A percentile compares a stretch with the other conserved stretches of the same genome.
Conservation (phyloP, 176 grass and related monocot genomes). For the Rhynchospora pubera region DNA sequence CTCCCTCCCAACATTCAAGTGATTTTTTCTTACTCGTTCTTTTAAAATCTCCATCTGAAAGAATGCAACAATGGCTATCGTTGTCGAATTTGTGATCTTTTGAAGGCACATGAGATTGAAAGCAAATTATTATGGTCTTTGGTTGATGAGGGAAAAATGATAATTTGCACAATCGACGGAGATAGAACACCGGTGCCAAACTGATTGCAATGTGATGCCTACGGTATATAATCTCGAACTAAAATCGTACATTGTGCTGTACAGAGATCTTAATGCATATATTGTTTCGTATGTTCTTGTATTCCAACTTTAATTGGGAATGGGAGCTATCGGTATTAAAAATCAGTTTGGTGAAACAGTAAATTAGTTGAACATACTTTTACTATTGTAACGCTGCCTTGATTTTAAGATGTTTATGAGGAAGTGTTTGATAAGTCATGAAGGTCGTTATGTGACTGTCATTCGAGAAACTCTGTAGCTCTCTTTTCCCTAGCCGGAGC, state of each 20-base stretch:
- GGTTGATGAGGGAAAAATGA: background rate
- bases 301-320: background rate
- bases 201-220: background rate
- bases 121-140: background rate
- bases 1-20: constrained; percentile 31
- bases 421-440: no score
- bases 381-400: no score
- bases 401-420: no score
- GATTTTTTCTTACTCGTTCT: constrained; percentile 7
- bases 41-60: background rate
- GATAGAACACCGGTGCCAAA: background rate
- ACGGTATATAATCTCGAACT: background rate
- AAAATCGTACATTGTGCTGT: background rate
- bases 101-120: background rate
- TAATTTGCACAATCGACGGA: background rate
- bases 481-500: no score
- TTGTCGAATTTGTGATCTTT: background rate
- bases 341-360: background rate
- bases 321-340: background rate
- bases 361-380: background rate
- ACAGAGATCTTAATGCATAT: background rate
- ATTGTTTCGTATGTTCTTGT: background rate
- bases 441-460: no score
- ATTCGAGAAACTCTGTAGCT: no score
- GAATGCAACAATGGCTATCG: background rate